Conservation (phyloP, 2,329 filamentous ascomycete genomes). For the Fusarium odoratissimum region DNA sequence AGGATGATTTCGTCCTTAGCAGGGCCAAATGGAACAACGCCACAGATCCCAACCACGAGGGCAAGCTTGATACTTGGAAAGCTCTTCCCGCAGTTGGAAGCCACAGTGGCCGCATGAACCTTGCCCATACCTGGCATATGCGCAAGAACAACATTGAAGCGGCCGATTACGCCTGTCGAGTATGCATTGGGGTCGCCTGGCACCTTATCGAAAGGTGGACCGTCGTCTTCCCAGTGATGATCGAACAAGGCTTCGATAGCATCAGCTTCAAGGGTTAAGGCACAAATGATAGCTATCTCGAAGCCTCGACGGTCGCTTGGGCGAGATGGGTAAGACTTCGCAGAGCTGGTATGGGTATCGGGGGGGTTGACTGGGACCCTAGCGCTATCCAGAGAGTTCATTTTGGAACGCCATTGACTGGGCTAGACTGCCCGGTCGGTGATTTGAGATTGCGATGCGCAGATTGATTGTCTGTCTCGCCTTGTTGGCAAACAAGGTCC, state of each 20-base stretch:
- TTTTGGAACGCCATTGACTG: rapidly evolving
- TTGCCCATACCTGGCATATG: constrained; percentile 1
- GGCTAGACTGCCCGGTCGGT: rapidly evolving
- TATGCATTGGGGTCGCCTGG: neutral
- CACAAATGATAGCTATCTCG: constrained; percentile 6
- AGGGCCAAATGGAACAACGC: neutral
- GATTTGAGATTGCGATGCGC: rapidly evolving
- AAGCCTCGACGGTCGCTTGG: neutral
- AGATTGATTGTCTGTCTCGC: rapidly evolving
- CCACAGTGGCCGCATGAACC: rapidly evolving
- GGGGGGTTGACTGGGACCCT: too few relatives aligned
- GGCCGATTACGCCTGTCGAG: rapidly evolving
- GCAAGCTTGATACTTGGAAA: neutral
- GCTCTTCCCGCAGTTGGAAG: neutral
- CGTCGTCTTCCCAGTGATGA: neutral
- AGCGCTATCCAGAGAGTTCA: neutral
- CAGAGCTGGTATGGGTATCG: neutral
- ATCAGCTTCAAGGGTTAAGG: neutral
- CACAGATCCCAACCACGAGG: neutral
- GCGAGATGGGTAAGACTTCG: rapidly evolving
- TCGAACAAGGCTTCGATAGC: neutral
- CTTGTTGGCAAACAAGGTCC: neutral
- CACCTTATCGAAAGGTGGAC: rapidly evolving
- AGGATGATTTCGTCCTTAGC: rapidly evolving
- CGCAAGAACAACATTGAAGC: neutral